A percentile compares a stretch with the other conserved stretches of the same genome.
phyloP scores from a whole-genome alignment of 2,329 filamentous ascomycete genomes.

The Penicillium sp. region DNA sequence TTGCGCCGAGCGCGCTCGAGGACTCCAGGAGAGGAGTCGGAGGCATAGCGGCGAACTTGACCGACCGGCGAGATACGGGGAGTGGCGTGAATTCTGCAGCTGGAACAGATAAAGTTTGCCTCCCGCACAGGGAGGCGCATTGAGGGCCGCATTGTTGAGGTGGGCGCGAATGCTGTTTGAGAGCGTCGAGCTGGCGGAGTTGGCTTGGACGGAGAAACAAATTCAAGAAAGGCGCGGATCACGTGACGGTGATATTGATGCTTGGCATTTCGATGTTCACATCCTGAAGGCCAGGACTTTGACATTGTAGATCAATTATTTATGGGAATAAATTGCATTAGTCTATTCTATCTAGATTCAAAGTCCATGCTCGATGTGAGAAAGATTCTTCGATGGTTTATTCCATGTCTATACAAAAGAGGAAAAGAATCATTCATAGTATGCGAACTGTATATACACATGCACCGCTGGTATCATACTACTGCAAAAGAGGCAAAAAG shows the following conservation, averaged over 20 bases:
- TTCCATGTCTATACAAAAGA: not conserved
- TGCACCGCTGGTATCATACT: conserved; percentile 18
- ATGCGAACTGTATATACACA: conserved; percentile 18
- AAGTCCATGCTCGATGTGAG: too few species aligned
- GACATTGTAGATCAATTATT: not conserved
- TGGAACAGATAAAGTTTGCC: conserved; percentile 35
- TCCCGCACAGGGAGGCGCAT: conserved; percentile 33
- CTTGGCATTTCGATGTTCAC: conserved; percentile 8
- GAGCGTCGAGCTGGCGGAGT: conserved; percentile 11
- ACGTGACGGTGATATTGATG: conserved; percentile 20
- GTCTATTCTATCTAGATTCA: not conserved
- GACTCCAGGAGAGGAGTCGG: conserved; percentile 29
- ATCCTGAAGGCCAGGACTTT: not conserved
- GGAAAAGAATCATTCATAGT: conserved; percentile 9
- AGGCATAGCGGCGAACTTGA: conserved; percentile 32
- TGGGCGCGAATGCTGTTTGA: conserved; percentile 3
- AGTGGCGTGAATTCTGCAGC: conserved; percentile 32
- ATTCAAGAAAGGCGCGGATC: conserved; percentile 12
- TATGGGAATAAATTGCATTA: not conserved
- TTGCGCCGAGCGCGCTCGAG: conserved; percentile 42
- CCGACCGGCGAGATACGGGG: conserved; percentile 25
- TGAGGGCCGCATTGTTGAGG: conserved; percentile 32
- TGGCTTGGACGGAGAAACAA: conserved; percentile 20
- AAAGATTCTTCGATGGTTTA: not conserved
- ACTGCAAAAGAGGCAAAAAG: conserved; percentile 6